Evolutionary conservation across 441 rosid genomes (phyloP), one percentile per base, ranked within the genome.

Genomic region (Hura crepitans): DNA sequence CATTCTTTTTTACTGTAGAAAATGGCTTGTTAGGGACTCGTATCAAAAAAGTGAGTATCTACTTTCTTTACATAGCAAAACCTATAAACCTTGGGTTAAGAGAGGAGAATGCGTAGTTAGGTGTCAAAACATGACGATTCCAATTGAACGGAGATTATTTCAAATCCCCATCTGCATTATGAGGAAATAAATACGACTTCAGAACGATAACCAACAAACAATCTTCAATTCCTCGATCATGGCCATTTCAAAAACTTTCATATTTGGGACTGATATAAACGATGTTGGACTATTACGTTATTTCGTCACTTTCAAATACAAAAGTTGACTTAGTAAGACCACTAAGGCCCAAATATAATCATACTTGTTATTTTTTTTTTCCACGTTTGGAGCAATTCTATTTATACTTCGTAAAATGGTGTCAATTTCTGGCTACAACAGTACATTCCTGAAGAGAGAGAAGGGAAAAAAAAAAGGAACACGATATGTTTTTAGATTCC

Each of bases 401-500:
- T 23, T 46, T n/a, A n/a, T 15, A 2, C 13, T 62, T 62, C 6
- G 17, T 15, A 31, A 0, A 54, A 23, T 6, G 17, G 57, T 33
- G 55, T 53, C 39, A 22, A 74, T 43, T 68, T n/a, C 6, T 14
- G 33, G 64, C n/a, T n/a, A n/a, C n/a, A n/a, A n/a, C n/a, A n/a
- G n/a, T n/a, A n/a, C n/a, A n/a, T n/a, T n/a, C n/a, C n/a, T n/a
- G n/a, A n/a, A n/a, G n/a, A n/a, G n/a, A n/a, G n/a, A n/a, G n/a
- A n/a, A n/a, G 13, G 10, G 9, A 28, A 18, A 31, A 39, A 28
- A 46, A 45, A 63, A 28, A 3, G 11, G 42, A 42, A 58, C 42
- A 47, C 57, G 54, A 28, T 42, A 58, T 65, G 17, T 27, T 7
- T 64, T 13, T 12, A 20, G 28, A 31, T 60, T 63, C 70, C 78